Evolutionary conservation across 495 filamentous ascomycete genomes (phyloP), one percentile per base, ranked within the genome.

Genomic region (Tuber indicum): DNA sequence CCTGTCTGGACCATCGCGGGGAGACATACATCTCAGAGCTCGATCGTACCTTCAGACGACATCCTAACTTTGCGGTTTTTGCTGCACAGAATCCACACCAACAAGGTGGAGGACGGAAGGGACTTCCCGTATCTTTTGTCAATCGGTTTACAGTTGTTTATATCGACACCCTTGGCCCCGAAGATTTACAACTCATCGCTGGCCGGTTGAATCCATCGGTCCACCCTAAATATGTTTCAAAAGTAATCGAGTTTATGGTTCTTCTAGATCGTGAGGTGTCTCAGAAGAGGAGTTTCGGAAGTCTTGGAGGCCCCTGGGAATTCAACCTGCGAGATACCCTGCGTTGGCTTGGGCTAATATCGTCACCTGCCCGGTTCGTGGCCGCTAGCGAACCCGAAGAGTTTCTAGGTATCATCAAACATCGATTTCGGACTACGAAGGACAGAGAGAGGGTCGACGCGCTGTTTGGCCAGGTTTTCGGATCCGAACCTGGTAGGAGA

Each of bases 91-190:
- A 99, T 81, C 96, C 96, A 26, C 95, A 98, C 85, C 93, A 96
- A 82, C 96, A 98, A 84, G 96, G 96, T 74, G 94, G 94, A 70
- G 96, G 96, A 8, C 89, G 96, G 82, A 99, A 99, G 86, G 96
- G 96, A 17, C 86, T 99, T 75, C 96, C 96, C 5, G 91, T 91
- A 74, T 98, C 96, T 9, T 99, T 99, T 75, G 94, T 98, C 66
- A 97, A 99, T 84, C 92, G 96, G 70, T 99, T 99, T 83, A 97
- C 94, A 46, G 94, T 99, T 3, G 96, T 98, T 0, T 98, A 97
- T 86, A 91, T 94, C 77, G 96, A 98, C 81, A 88, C 91, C 43
- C 94, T 98, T 83, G 92, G 88, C 26, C 86, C 92, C 71, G 86
- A 92, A 71, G 96, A 99, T 86, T 83, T 98, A 78, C 87, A 90